phyloP scores from a whole-genome alignment of 371 early-diverging fungal genomes.

The Mucor plumbeus region DNA sequence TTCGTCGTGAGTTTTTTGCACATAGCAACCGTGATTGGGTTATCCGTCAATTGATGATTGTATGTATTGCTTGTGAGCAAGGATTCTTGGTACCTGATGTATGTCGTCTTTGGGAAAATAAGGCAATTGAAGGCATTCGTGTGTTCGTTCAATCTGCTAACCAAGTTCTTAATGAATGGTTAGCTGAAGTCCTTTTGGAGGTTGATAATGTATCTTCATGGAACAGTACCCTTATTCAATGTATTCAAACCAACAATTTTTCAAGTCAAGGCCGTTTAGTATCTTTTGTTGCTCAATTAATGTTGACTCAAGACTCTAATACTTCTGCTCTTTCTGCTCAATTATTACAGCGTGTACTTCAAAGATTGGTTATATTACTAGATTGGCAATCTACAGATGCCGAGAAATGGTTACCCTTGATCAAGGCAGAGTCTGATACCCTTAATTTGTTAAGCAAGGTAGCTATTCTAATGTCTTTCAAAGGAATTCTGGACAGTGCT shows the following conservation, averaged over 20 bases:
- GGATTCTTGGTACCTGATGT: conserved; percentile 34
- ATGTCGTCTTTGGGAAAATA: conserved; percentile 32
- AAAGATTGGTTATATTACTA: conserved; percentile 12
- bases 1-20: neutral
- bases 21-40: conserved; percentile 35
- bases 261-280: conserved; percentile 7
- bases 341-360: conserved; percentile 24
- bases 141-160: conserved; percentile 31
- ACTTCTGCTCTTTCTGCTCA: conserved; percentile 11
- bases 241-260: neutral
- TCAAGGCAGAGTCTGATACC: conserved; percentile 37
- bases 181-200: neutral
- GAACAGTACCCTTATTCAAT: conserved; percentile 7
- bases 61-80: conserved; percentile 38
- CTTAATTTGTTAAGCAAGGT: conserved; percentile 38
- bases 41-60: conserved; percentile 45
- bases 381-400: conserved; percentile 27
- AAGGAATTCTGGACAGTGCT: conserved; percentile 24
- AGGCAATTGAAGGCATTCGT: conserved; percentile 28
- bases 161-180: conserved; percentile 25
- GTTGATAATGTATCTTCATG: neutral
- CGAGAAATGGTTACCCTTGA: conserved; percentile 32
- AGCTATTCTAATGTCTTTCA: conserved; percentile 39
- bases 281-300: conserved; percentile 11
- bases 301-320: neutral